These are phyloP conservation scores for Kwoniella dejecticola DNA, from an alignment of 768 basidiomycete genomes.

Conservation along the genomic window DNA sequence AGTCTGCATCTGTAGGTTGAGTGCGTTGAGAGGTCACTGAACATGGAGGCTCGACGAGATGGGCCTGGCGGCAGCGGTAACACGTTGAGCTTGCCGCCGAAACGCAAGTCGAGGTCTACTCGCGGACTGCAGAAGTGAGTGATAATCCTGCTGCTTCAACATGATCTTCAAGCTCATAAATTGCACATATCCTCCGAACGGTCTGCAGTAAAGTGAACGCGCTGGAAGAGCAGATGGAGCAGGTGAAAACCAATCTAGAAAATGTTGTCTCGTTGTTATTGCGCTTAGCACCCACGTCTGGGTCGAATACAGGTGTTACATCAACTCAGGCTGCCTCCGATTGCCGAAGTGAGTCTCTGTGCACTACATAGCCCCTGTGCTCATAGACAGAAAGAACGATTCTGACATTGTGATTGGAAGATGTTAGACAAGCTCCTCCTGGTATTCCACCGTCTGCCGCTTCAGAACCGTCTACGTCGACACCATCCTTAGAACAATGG, in stretches of 20 bases:
- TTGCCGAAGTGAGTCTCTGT: background rate
- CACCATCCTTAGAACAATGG: conserved; percentile 11
- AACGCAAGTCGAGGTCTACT: conserved; percentile 10
- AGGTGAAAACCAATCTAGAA: conserved; percentile 12
- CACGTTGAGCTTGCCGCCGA: background rate
- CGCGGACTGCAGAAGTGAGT: conserved; percentile 14
- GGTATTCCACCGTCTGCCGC: too few relatives aligned
- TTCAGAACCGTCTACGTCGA: background rate
- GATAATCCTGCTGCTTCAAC: too few relatives aligned
- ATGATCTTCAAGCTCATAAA: too few relatives aligned
- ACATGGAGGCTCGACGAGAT: too few relatives aligned
- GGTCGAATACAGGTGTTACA: background rate
- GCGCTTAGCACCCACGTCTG: conserved; percentile 2
- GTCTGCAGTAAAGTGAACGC: conserved; percentile 13
- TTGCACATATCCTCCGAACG: too few relatives aligned
- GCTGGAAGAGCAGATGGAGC: conserved; percentile 18
- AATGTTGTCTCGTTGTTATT: conserved; percentile 9
- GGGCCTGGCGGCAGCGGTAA: background rate
- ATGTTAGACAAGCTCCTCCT: too few relatives aligned
- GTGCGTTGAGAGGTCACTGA: too few relatives aligned
- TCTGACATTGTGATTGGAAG: too few relatives aligned
- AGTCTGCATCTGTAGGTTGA: too few relatives aligned
- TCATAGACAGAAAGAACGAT: too few relatives aligned
- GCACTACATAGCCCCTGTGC: too few relatives aligned
- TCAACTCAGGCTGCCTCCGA: background rate